These are phyloP conservation scores for Aspergillus ruber DNA, from an alignment of 2,329 filamentous ascomycete genomes.

Conservation along the genomic window DNA sequence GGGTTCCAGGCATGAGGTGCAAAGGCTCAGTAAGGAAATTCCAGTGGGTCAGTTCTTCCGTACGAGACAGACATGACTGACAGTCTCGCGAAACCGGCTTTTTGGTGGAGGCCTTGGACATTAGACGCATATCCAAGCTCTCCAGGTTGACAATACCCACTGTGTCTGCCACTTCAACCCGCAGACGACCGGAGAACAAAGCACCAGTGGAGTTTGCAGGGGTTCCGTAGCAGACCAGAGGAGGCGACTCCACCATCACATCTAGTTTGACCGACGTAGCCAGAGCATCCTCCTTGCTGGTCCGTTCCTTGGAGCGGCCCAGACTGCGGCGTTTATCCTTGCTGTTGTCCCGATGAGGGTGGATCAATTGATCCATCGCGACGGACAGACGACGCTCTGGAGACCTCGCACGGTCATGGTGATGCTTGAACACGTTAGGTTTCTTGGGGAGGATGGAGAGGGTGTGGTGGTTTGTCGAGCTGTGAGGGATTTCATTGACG, in stretches of 20 bases:
- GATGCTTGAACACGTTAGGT: constrained; percentile 12
- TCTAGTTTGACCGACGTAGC: constrained; percentile 47
- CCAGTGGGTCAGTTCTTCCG: constrained; percentile 72
- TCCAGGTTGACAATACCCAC: constrained; percentile 59
- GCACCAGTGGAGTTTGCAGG: constrained; percentile 72
- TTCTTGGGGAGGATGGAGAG: constrained; percentile 18
- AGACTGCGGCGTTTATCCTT: constrained; percentile 38
- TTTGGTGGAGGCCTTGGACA: constrained; percentile 67
- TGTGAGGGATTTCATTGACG: constrained; percentile 28
- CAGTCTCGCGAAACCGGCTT: constrained; percentile 76
- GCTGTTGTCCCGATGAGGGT: constrained; percentile 34
- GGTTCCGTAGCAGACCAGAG: constrained; percentile 73
- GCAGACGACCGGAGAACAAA: constrained; percentile 75
- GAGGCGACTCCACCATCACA: constrained; percentile 74
- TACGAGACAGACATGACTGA: constrained; percentile 64
- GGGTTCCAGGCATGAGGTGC: constrained; percentile 47
- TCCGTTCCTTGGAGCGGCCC: constrained; percentile 34
- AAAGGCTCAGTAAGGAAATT: constrained; percentile 58
- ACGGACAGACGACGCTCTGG: constrained; percentile 37
- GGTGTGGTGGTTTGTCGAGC: neutral
- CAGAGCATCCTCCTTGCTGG: constrained; percentile 21
- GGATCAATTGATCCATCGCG: constrained; percentile 39
- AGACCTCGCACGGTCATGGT: constrained; percentile 26
- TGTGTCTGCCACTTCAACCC: constrained; percentile 62
- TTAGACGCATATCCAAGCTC: constrained; percentile 65